Conservation (phyloP, 208 protist species). For the Acanthamoeba culbertsoni region DNA sequence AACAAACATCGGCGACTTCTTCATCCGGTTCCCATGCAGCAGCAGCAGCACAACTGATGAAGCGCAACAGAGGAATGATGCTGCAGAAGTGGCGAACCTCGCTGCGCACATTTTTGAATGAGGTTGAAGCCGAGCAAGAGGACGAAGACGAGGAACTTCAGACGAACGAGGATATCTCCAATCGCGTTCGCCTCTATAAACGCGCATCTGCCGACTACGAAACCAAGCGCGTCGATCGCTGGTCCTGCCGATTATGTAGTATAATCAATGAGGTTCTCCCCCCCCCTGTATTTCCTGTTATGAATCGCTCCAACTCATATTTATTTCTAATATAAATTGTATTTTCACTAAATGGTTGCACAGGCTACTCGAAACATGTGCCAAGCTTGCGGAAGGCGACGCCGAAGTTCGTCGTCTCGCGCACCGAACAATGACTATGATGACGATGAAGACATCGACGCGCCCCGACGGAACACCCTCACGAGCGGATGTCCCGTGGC, state of each 20-base stretch:
- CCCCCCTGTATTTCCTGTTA: neutral
- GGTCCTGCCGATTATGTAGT: neutral
- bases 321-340: too few species aligned
- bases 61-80: neutral
- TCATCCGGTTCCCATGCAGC: neutral
- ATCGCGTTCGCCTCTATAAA: neutral
- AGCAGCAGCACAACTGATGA: neutral
- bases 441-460: neutral
- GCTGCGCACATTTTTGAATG: neutral
- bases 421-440: neutral
- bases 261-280: neutral
- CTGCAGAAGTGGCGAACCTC: neutral
- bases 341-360: too few species aligned
- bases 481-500: neutral
- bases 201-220: slow-evolving; percentile 6
- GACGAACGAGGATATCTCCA: neutral
- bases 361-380: neutral
- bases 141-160: neutral
- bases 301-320: too few species aligned
- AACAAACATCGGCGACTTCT: neutral
- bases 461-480: neutral
- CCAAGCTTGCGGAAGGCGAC: neutral
- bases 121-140: neutral
- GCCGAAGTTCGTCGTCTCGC: neutral
- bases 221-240: neutral